Base-by-base conservation (phyloP, 495 filamentous ascomycete species). In the Penicillium nucicola region DNA sequence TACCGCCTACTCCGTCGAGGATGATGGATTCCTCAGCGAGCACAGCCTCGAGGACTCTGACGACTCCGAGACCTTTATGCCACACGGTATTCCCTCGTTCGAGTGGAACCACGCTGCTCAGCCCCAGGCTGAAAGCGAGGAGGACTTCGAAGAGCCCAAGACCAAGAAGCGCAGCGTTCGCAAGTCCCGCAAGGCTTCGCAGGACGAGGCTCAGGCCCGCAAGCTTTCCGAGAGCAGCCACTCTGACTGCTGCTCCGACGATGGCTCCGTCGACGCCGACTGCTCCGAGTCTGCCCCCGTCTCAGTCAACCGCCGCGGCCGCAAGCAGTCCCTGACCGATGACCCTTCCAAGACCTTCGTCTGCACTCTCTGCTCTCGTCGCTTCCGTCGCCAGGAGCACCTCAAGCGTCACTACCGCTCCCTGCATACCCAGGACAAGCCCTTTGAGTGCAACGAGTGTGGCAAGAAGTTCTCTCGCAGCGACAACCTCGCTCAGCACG, bases 391-490 rank as follows among this genome's bases (percentile, higher is more conserved):
- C 51, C 95, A 97, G 68, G 95, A 99, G 67, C 95, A 99, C 61
- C 85, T 99, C 50, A 97, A 97, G 84, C 89, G 95, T 52, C 95
- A 99, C 76, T 96, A 96, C 78, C 84, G 95, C 38, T 97, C 95
- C 33, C 89, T 99, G 36, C 95, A 97, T 77, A 99, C 95, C 2
- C 84, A 95, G 58, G 93, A 97, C 52, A 99, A 99, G 83, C 95
- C 95, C 6, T 97, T 97, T 66, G 90, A 96, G 69, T 99, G 95
- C 74, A 74, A 82, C 51, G 92, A 97, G 72, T 99, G 95, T 59
- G 92, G 93, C 51, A 99, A 99, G 84, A 96, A 96, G 77, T 99
- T 97, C 77, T 97, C 93, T 1, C 88, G 95, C 49, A 92, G 87
- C 59, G 95, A 99, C 71, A 99, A 99, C 74, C 82, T 99, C 18